Evolutionary conservation across 495 filamentous ascomycete species (phyloP).

Genomic region (Hamigera avellanea): DNA sequence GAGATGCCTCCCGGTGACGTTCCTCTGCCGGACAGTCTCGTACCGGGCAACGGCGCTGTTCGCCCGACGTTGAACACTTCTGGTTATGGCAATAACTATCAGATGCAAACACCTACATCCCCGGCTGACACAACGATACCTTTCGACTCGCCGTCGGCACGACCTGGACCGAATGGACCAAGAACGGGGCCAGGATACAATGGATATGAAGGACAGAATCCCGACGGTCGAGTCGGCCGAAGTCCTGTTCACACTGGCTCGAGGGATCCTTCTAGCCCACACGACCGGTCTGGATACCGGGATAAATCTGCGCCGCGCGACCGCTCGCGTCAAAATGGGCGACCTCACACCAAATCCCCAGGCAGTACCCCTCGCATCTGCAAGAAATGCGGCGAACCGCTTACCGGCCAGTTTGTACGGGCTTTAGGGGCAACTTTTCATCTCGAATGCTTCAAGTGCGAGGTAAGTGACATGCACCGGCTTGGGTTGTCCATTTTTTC

Average conservation of each 20-base stretch:
- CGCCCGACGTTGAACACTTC: constrained; percentile 31
- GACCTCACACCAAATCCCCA: constrained; percentile 29
- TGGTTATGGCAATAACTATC: constrained; percentile 25
- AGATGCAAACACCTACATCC: constrained; percentile 33
- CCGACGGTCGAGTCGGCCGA: constrained; percentile 21
- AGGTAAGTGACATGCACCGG: constrained; percentile 45
- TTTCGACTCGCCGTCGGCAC: constrained; percentile 31
- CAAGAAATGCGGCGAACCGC: constrained; percentile 73
- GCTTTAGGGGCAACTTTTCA: constrained; percentile 89
- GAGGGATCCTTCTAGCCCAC: constrained; percentile 13
- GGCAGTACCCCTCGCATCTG: constrained; percentile 47
- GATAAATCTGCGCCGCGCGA: constrained; percentile 28
- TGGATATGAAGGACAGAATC: constrained; percentile 14
- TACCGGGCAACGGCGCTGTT: constrained; percentile 34
- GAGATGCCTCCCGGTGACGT: constrained; percentile 36
- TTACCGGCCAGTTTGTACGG: constrained; percentile 93
- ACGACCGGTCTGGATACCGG: constrained; percentile 23
- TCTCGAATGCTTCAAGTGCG: constrained; percentile 94
- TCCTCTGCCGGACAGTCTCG: constrained; percentile 33
- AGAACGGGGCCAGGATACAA: constrained; percentile 12
- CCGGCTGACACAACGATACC: constrained; percentile 32
- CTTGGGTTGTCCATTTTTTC: neutral
- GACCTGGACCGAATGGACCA: constrained; percentile 12
- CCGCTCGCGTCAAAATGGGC: constrained; percentile 33
- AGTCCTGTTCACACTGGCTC: constrained; percentile 11